Evolutionary conservation across 768 basidiomycete species (phyloP).

Genomic region (Auricularia sp.): DNA sequence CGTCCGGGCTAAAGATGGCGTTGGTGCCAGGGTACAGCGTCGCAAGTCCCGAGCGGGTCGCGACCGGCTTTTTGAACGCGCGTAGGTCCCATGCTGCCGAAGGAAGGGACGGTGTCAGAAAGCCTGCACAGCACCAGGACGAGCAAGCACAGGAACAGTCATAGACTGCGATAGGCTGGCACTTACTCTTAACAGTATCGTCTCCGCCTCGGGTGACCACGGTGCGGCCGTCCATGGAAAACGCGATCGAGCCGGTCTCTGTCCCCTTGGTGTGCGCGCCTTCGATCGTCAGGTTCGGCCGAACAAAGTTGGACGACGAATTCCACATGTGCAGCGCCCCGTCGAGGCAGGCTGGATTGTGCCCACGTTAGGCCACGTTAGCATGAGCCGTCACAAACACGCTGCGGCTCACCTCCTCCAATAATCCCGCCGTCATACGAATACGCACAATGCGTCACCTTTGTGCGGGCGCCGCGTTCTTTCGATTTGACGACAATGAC

Average conservation of each 20-base stretch:
- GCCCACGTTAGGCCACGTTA: not conserved
- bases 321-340: conserved; percentile 93
- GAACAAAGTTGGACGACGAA: conserved; percentile 82
- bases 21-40: conserved; percentile 90
- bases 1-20: conserved; percentile 91
- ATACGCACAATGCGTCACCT: conserved; percentile 79
- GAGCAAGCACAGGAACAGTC: not conserved
- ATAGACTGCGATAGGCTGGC: not conserved
- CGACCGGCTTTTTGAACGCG: conserved; percentile 82
- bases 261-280: conserved; percentile 79
- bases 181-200: conserved; percentile 89
- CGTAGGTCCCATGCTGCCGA: conserved; percentile 88
- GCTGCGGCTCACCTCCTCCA: conserved; percentile 58
- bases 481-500: conserved; percentile 97
- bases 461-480: conserved; percentile 87
- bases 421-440: conserved; percentile 85
- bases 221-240: conserved; percentile 80
- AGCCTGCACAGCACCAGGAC: not conserved
- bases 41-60: conserved; percentile 48
- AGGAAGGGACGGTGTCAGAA: not conserved
- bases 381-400: conserved; percentile 5
- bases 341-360: conserved; percentile 65
- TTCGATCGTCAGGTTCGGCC: conserved; percentile 80
- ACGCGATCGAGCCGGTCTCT: conserved; percentile 78
- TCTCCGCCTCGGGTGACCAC: conserved; percentile 88